A percentile compares a stretch with the other conserved stretches of the same genome.
Evolutionary conservation across 495 filamentous ascomycete species (phyloP).

Genomic region (Xylaria nigripes): DNA sequence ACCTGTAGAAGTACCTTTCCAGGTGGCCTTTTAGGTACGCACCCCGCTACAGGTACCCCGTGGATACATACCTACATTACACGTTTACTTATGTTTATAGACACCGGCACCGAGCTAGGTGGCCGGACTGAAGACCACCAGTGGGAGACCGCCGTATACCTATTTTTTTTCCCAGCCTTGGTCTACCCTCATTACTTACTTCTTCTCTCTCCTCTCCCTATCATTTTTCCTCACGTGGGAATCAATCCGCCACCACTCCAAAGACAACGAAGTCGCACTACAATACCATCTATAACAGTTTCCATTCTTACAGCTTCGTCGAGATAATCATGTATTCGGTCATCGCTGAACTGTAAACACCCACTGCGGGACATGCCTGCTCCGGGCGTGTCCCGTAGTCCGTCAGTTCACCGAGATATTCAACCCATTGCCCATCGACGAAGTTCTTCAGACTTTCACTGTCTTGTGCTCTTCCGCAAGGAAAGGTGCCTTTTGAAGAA

Average conservation of each 20-base stretch:
- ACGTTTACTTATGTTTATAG: background rate
- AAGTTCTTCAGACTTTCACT: slow-evolving; percentile 51
- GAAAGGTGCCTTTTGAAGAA: slow-evolving; percentile 14
- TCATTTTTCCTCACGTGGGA: slow-evolving; percentile 25
- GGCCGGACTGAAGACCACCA: background rate
- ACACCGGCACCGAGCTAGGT: background rate
- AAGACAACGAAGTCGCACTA: slow-evolving; percentile 67
- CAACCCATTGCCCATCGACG: slow-evolving; percentile 64
- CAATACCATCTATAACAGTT: slow-evolving; percentile 31
- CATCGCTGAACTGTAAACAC: slow-evolving; percentile 90
- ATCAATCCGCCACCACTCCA: slow-evolving; percentile 24
- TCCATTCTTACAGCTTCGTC: slow-evolving; percentile 60
- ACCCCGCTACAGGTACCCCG: background rate
- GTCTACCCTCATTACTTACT: background rate
- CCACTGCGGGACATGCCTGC: slow-evolving; percentile 64
- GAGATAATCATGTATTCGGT: slow-evolving; percentile 70
- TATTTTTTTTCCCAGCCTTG: slow-evolving; percentile 27
- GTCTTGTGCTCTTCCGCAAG: slow-evolving; percentile 28
- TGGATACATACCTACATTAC: background rate
- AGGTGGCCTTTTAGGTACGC: background rate
- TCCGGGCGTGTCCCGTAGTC: slow-evolving; percentile 51
- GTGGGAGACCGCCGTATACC: background rate
- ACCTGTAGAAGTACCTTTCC: background rate
- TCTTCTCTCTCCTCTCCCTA: slow-evolving; percentile 26
- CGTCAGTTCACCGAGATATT: slow-evolving; percentile 78